These are phyloP conservation scores for Cystobasidiaceae sp. DNA, from an alignment of 1,284 basidiomycete genomes.

Conservation along the genomic window DNA sequence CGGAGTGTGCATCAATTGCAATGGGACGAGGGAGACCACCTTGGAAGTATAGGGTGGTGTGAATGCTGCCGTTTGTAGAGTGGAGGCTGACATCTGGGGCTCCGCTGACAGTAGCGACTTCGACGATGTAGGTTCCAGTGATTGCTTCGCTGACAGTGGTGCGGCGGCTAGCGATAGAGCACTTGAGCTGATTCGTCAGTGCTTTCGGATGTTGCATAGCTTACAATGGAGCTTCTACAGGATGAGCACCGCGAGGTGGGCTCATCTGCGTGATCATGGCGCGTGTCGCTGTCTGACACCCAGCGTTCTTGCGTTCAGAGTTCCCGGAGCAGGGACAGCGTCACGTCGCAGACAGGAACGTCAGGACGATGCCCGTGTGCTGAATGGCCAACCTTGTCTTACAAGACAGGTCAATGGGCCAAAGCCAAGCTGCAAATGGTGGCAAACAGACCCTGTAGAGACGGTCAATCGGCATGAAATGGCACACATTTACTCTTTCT, in stretches of 20 bases:
- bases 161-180: not conserved
- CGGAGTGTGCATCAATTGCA: not conserved
- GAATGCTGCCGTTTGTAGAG: not conserved
- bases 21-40: conserved; percentile 25
- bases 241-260: conserved; percentile 11
- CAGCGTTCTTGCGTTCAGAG: too few species aligned
- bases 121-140: conserved; percentile 16
- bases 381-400: too few species aligned
- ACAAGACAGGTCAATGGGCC: too few species aligned
- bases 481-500: too few species aligned
- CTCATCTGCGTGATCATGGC: too few species aligned
- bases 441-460: too few species aligned
- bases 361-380: too few species aligned
- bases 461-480: too few species aligned
- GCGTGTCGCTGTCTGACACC: too few species aligned
- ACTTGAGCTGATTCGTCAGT: not conserved
- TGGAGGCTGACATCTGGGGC: conserved; percentile 4
- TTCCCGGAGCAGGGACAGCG: too few species aligned
- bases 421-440: too few species aligned
- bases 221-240: conserved; percentile 13
- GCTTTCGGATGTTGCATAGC: not conserved
- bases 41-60: conserved; percentile 7
- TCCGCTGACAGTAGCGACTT: conserved; percentile 5
- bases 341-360: too few species aligned
- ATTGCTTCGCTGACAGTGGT: not conserved